Evolutionary conservation across 2,329 filamentous ascomycete species (phyloP).

Genomic region (Xylariaceae sp.): DNA sequence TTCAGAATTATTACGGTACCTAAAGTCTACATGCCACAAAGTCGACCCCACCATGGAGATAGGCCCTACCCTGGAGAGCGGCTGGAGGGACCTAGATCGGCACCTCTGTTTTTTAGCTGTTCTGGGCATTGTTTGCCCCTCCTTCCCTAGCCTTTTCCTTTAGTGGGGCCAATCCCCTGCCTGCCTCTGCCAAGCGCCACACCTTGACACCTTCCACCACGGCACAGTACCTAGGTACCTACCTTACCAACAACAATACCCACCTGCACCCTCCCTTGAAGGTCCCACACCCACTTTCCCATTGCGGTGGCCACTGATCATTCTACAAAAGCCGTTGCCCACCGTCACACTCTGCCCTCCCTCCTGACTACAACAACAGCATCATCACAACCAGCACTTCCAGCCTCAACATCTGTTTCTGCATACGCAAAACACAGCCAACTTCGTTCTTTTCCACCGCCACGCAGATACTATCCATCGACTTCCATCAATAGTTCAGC

Average conservation of each 20-base stretch:
- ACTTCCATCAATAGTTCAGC: slow-evolving; percentile 46
- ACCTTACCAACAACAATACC: background rate
- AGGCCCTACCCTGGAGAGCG: no score
- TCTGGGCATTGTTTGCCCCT: no score
- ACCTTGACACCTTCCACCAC: background rate
- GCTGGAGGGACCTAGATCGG: no score
- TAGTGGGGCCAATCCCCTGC: background rate
- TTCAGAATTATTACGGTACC: background rate
- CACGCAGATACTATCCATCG: slow-evolving; percentile 12
- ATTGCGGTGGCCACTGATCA: slow-evolving; percentile 17
- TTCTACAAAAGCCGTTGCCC: slow-evolving; percentile 21
- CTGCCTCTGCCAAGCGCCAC: background rate
- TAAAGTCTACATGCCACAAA: background rate
- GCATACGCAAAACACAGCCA: background rate
- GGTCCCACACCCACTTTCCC: slow-evolving; percentile 27
- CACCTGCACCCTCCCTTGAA: slow-evolving; percentile 2
- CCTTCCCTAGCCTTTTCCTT: background rate
- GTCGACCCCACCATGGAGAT: background rate
- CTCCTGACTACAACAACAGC: slow-evolving; percentile 21
- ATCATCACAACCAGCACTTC: slow-evolving; percentile 27
- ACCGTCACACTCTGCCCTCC: slow-evolving; percentile 22
- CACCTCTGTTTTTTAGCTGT: no score
- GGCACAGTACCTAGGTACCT: no score
- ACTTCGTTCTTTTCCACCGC: slow-evolving; percentile 9
- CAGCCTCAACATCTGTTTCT: slow-evolving; percentile 22